Base-by-base conservation (phyloP, 2,329 filamentous ascomycete genomes). In the Endothia cerciana region DNA sequence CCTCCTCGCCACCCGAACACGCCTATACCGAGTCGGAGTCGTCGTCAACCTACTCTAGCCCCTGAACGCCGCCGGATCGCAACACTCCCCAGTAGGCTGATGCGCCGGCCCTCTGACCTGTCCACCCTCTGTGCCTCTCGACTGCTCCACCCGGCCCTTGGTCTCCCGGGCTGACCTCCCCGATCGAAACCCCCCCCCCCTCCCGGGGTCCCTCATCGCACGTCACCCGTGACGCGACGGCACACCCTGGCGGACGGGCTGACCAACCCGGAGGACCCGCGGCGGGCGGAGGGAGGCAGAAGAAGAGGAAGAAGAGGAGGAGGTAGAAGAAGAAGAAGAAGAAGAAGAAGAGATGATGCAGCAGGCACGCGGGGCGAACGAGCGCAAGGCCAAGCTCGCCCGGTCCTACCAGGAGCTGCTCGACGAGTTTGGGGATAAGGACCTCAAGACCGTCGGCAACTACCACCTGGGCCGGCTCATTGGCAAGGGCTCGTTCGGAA, bases 401-500 rank as follows among this genome's bases (percentile, higher is more conserved):
- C 92, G 90, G 79, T 98, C 95, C 72, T 99, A 99, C 82, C 92
- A 97, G 82, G 91, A 97, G 81, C 87, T 99, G 74, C 88, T 99
- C 74, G 91, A 96, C 82, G 94, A 98, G 80, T 99, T 99, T 82
- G 90, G 92, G 68, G 93, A 92, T 72, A 91, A 91, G 76, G 94
- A 99, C 71, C 87, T 99, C 71, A 90, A 91, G 74, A 92, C 90
- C 63, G 95, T 99, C 68, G 95, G 95, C 72, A 98, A 97, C 81
- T 99, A 99, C 79, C 90, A 89, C 43, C 86, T 99, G 65, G 95
- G 95, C 56, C 89, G 89, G 67, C 83, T 99, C 66, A 97, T 99
- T 76, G 95, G 95, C 71, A 99, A 98, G 77, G 95, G 95, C 65
- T 97, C 94, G 70, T 99, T 99, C 79, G 95, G 95, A 73, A 98